These are phyloP conservation scores for Boletus vermiculosoides DNA, from an alignment of 768 basidiomycete species.

Conservation along the genomic window DNA sequence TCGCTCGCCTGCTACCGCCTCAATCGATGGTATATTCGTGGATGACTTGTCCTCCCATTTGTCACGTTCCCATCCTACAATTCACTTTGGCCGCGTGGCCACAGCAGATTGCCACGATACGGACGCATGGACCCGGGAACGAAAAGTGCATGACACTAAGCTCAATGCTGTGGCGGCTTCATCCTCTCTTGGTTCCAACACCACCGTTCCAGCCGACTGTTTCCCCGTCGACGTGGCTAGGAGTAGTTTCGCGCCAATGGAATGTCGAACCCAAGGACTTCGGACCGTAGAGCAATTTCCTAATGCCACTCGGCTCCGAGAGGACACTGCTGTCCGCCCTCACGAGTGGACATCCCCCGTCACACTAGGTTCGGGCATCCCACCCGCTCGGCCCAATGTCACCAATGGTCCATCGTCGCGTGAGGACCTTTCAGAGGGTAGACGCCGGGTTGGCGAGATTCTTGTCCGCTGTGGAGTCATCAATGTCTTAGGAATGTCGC, in stretches of 20 bases:
- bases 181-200: constrained; percentile 11
- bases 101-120: constrained; percentile 25
- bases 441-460: constrained; percentile 18
- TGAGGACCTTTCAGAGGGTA: constrained; percentile 17
- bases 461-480: constrained; percentile 23
- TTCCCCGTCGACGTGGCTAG: not conserved
- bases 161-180: constrained; percentile 8
- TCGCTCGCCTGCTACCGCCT: not conserved
- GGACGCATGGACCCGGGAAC: constrained; percentile 21
- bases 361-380: constrained; percentile 1
- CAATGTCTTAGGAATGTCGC: not conserved
- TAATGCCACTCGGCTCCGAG: not conserved
- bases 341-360: constrained; percentile 5
- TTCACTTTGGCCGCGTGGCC: constrained; percentile 22
- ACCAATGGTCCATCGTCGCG: not conserved
- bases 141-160: constrained; percentile 9
- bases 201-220: not conserved
- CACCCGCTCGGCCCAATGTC: not conserved
- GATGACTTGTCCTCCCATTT: constrained; percentile 5
- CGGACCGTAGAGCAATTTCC: not conserved
- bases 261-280: not conserved
- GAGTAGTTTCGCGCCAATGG: constrained; percentile 6
- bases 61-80: constrained; percentile 7
- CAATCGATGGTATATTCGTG: not conserved
- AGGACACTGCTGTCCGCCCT: not conserved